Conservation (phyloP, 1,284 basidiomycete genomes). For the Malassezia vespertilionis region DNA sequence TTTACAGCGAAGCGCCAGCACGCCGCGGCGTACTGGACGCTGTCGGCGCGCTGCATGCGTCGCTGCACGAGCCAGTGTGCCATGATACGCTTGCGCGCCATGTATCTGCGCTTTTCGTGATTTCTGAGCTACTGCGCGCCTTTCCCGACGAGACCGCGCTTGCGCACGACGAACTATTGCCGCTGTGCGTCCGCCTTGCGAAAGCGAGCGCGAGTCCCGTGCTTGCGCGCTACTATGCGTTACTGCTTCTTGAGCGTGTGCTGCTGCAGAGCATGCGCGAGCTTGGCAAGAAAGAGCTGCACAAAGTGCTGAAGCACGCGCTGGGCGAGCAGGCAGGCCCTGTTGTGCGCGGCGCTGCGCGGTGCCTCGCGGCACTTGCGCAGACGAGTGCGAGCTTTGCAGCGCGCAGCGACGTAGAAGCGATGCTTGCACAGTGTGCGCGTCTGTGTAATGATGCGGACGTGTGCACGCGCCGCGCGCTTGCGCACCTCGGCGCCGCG, state of each 20-base stretch:
- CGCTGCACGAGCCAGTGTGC: not conserved
- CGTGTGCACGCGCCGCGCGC: constrained; percentile 66
- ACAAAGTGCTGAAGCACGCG: constrained; percentile 67
- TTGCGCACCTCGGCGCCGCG: constrained; percentile 69
- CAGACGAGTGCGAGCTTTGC: constrained; percentile 1
- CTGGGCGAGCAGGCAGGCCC: constrained; percentile 74
- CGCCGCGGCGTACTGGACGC: constrained; percentile 16
- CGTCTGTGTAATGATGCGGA: constrained; percentile 68
- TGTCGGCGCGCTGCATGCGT: not conserved
- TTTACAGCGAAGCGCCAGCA: constrained; percentile 16
- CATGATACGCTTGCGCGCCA: constrained; percentile 44
- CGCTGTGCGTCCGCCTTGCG: constrained; percentile 16
- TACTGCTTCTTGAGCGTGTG: constrained; percentile 65
- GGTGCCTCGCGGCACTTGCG: constrained; percentile 34
- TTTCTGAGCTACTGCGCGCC: constrained; percentile 73
- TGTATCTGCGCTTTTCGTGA: constrained; percentile 64
- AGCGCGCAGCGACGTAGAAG: constrained; percentile 62
- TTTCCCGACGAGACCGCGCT: constrained; percentile 85
- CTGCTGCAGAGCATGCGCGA: constrained; percentile 60
- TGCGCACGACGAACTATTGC: constrained; percentile 51
- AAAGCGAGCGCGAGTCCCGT: constrained; percentile 23
- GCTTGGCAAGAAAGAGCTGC: constrained; percentile 61
- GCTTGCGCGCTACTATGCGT: constrained; percentile 68
- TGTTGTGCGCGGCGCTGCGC: constrained; percentile 71
- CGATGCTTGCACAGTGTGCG: constrained; percentile 59